Evolutionary conservation across 2,329 filamentous ascomycete species (phyloP), one percentile per base, ranked within the genome.

Genomic region (Aspergillus arachidicola): DNA sequence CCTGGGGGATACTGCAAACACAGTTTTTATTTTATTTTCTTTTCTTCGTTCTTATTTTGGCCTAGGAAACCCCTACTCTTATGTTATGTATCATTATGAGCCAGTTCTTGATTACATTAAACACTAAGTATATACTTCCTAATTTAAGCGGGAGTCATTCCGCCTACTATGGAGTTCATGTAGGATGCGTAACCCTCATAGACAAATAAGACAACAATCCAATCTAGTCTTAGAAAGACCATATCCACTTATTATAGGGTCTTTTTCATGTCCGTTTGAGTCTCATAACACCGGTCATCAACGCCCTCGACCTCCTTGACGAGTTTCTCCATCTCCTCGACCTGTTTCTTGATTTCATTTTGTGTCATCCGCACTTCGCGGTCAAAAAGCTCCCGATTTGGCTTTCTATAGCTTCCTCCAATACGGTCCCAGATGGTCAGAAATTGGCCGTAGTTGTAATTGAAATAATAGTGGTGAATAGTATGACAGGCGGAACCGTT

Each of bases 401-500:
- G 67, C 59, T 62, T 64, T 23, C 67, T 62, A 61, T 71, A 71
- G 76, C 91, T 96, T 65, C 91, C 91, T 62, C 93, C 92, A 30
- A 97, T 79, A 58, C 93, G 89, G 77, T 97, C 94, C 91, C 94
- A 97, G 26, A 96, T 83, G 1, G 94, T 97, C 16, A 92, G 95
- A 82, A 94, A 97, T 79, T 97, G 94, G 64, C 94, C 94, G 73
- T 96, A 97, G 82, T 97, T 97, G 85, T 91, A 92, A 82, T 91
- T 91, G 84, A 92, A 92, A 80, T 92, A 92, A 57, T 93, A 79
- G 76, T 97, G 94, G 80, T 97, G 94, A 84, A 94, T 87, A 38
- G 91, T 93, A 79, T 98, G 94, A 84, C 94, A 97, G n/a, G 94
- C 94, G 10, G 94, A 92, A 50, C 94, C 94, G 76, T 98, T 98